Percentiles rank a stretch among this genome's conserved stretches.
Evolutionary conservation across 176 grass and related monocot species (phyloP).

Genomic region (Paspalum notatum): DNA sequence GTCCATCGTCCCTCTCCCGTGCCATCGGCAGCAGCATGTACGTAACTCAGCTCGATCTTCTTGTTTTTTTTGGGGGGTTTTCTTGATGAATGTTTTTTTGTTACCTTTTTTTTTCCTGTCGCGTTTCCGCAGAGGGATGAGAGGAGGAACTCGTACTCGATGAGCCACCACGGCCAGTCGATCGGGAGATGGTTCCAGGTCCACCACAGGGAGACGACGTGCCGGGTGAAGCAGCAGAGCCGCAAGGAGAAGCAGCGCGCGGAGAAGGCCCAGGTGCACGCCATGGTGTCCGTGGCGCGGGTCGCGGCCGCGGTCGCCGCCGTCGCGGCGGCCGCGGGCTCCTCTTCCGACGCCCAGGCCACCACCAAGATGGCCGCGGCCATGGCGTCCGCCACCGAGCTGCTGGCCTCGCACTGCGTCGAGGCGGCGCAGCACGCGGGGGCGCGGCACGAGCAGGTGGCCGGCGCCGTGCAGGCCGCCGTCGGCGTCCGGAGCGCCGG

Average conservation of each 20-base stretch:
- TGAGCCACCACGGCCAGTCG: constrained; percentile 53
- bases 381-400: constrained; percentile 82
- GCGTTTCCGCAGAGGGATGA: neutral
- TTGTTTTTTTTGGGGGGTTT: neutral
- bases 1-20: constrained; percentile 38
- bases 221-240: constrained; percentile 54
- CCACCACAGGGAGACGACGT: constrained; percentile 56
- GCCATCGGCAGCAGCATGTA: constrained; percentile 27
- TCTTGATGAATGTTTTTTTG: neutral
- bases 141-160: constrained; percentile 49
- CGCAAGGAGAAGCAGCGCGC: constrained; percentile 82
- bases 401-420: constrained; percentile 83
- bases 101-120: no score
- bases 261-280: constrained; percentile 77
- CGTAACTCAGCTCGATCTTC: constrained; percentile 23
- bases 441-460: constrained; percentile 61
- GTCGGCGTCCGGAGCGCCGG: constrained; percentile 72
- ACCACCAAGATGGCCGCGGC: constrained; percentile 69
- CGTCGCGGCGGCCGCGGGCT: constrained; percentile 54
- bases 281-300: constrained; percentile 75
- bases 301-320: constrained; percentile 81
- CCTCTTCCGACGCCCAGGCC: constrained; percentile 46
- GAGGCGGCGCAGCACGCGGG: constrained; percentile 77
- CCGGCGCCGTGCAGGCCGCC: constrained; percentile 66
- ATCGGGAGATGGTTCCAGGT: constrained; percentile 81